Base-by-base conservation (phyloP, 2,329 filamentous ascomycete species). In the Curvularia sp. region DNA sequence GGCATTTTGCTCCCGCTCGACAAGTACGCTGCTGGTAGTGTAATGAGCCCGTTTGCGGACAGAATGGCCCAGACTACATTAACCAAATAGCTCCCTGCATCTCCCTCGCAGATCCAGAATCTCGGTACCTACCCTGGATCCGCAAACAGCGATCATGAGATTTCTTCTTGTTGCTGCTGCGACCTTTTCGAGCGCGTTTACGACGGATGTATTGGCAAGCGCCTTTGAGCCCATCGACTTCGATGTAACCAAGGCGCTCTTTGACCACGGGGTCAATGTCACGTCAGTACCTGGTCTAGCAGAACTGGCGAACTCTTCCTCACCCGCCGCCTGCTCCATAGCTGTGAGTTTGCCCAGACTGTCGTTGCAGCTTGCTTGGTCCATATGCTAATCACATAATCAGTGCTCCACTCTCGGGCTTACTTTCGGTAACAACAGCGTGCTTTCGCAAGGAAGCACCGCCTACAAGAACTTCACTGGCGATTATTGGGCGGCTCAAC, bases 401-500 rank as follows among this genome's bases (percentile, higher is more conserved):
- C 38, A 73, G 70, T 73, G 70, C 25, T 59, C 30, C 19, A 53
- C 65, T 9, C 60, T 68, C 12, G 39, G 53, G 21, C 45, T 55
- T 10, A 43, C 61, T 2, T 71, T 60, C 45, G 61, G 64, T 15
- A 57, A 39, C 39, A 42, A 46, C 25, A 62, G 54, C 7, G 62
- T 70, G 34, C 23, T 71, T 7, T 46, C 43, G 7, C 53, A 63
- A 43, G 63, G 63, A 8, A 64, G 47, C 21, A 13, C 65, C 8
- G 58, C 34, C 4, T 74, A 74, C 55, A 51, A 59, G 21, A 39
- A 54, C 28, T 72, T 71, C 23, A 67, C 63, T 2, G 34, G 30
- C 19, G 50, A 53, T 9, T 74, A 69, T 49, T 73, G 72, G 71
- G 65, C 71, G 8, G 57, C 54, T 5, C 66, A 73, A 39, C 69